Evolutionary conservation across 1,284 basidiomycete species (phyloP), one percentile per base, ranked within the genome.

Genomic region (Austroboletus niveus): DNA sequence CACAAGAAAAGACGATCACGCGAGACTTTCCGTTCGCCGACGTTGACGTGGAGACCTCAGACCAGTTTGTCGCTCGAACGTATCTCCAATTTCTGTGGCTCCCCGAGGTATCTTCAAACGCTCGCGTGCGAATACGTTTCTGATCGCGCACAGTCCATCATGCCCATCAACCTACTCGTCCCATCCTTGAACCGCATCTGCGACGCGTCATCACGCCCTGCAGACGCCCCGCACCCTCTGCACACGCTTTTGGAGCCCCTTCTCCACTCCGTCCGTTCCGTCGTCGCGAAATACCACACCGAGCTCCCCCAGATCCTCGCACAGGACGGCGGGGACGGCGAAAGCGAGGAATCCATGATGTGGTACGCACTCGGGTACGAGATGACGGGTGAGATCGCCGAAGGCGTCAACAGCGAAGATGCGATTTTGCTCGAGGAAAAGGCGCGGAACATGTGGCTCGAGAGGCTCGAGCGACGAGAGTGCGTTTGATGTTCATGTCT

Each of bases 1-100:
- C 72, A 2, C 81, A 84, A 54, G 80, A 81, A 60, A 80, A 78
- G 56, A 56, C 72, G 2, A 63, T 84, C 10, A 66, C 72, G 1
- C 69, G 68, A 43, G 77, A 79, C 17, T 82, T 72, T 57, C 80
- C 79, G 4, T 76, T 82, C 17, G 17, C 17, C 17, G 17, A 17
- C 17, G 17, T 17, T 48, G 64, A 0, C 68, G 1, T 17, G 17
- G 17, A 17, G 17, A 17, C 17, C 17, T 17, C 72, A 22, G 78
- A 77, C 20, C 73, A 79, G 56, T 80, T 74, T 56, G 71, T 17
- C 17, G 17, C 17, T 17, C 17, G 17, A 17, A 17, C 17, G 17
- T 90, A 90, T 66, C 75, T 87, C 38, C 85, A 88, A 60, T 87
- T 82, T 58, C 74, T 90, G 10, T 90, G 87, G 85, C 75, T 17